These are phyloP conservation scores for Globisporangium viniferum DNA, from an alignment of 352 stramenopile species.

Conservation along the genomic window DNA sequence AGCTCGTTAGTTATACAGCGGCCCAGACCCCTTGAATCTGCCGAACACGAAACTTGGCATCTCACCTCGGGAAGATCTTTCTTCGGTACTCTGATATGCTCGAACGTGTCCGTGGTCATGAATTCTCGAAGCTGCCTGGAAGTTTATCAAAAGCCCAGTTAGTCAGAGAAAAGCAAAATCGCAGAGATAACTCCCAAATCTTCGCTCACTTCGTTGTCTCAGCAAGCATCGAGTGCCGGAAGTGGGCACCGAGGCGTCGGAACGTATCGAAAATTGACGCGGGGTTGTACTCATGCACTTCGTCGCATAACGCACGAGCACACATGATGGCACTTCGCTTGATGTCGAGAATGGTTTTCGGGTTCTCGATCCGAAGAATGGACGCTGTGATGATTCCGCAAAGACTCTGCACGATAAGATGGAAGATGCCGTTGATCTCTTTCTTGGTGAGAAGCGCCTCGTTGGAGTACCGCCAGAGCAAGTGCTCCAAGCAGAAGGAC, in stretches of 20 bases:
- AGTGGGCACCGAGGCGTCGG: conserved; percentile 51
- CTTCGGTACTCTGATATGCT: conserved; percentile 44
- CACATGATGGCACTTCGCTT: conserved; percentile 61
- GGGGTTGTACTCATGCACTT: conserved; percentile 77
- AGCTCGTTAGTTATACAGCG: not conserved
- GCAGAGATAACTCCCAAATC: not conserved
- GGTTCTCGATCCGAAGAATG: conserved; percentile 49
- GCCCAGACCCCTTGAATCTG: not conserved
- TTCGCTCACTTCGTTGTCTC: conserved; percentile 57
- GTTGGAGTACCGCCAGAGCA: conserved; percentile 70
- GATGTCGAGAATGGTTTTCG: conserved; percentile 63
- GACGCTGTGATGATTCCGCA: conserved; percentile 67
- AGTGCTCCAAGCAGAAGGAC: conserved; percentile 69
- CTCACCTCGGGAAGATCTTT: conserved; percentile 40
- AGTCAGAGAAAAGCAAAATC: not conserved
- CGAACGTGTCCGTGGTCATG: conserved; percentile 69
- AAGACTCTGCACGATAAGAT: conserved; percentile 72
- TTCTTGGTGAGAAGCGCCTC: conserved; percentile 74
- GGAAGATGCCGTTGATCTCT: conserved; percentile 79
- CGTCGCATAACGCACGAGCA: conserved; percentile 56
- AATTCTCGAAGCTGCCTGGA: conserved; percentile 59
- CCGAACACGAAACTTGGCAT: not conserved
- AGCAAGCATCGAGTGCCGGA: conserved; percentile 50
- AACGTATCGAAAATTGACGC: conserved; percentile 66
- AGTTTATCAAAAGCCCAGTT: not conserved